Evolutionary conservation across 176 grass and related monocot genomes (phyloP).

Genomic region (Pharus latifolius): DNA sequence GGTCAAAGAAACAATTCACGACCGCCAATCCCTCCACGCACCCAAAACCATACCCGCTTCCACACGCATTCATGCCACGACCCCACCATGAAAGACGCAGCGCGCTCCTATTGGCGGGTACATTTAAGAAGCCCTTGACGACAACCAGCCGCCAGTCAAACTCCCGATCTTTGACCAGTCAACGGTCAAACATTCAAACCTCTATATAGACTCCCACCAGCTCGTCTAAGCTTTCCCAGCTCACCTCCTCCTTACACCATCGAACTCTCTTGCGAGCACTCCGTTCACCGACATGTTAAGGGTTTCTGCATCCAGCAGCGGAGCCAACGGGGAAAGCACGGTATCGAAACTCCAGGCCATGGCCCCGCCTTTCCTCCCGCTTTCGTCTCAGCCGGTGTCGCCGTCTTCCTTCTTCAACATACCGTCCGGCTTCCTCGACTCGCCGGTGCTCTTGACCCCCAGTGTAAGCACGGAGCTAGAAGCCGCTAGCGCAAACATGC

Average conservation of each 20-base stretch:
- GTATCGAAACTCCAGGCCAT: conserved; percentile 35
- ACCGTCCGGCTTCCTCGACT: conserved; percentile 45
- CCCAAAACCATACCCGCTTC: neutral
- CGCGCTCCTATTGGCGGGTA: conserved; percentile 1
- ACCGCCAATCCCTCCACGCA: neutral
- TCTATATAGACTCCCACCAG: conserved; percentile 35
- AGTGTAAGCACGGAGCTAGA: conserved; percentile 48
- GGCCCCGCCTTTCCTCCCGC: conserved; percentile 42
- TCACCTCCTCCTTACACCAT: neutral
- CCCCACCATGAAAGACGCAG: neutral
- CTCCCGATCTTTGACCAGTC: conserved; percentile 42
- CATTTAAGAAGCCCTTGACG: neutral
- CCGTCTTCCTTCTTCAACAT: conserved; percentile 55
- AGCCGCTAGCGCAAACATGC: neutral
- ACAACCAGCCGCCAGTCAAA: conserved; percentile 47
- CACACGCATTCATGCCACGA: neutral
- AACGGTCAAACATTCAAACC: conserved; percentile 58
- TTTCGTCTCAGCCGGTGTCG: conserved; percentile 19
- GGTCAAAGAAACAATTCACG: conserved; percentile 42
- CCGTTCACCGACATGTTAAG: conserved; percentile 24
- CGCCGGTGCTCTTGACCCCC: conserved; percentile 59
- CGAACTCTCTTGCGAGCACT: conserved; percentile 19
- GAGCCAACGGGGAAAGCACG: neutral
- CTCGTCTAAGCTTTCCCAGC: neutral
- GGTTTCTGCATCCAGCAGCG: neutral